Conservation (phyloP, 192 early-diverging fungal genomes). For the Entomortierella lignicola region DNA sequence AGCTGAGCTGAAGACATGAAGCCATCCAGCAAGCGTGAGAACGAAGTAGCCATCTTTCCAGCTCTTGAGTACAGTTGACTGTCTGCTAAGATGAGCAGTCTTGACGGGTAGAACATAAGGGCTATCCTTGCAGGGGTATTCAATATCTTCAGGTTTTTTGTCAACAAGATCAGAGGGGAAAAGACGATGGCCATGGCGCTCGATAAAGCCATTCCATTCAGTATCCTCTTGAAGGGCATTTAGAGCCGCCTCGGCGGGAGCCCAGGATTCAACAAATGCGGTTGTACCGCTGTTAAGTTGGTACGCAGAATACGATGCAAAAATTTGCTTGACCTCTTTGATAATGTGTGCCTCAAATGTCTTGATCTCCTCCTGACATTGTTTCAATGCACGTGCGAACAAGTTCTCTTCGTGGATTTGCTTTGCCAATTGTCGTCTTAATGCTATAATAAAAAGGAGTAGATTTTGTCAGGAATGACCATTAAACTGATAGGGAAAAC, state of each 20-base stretch:
- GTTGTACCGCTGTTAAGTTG: constrained; percentile 22
- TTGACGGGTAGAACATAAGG: constrained; percentile 55
- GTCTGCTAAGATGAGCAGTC: constrained; percentile 54
- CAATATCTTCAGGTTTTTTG: constrained; percentile 53
- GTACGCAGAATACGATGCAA: constrained; percentile 31
- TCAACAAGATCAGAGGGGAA: constrained; percentile 55
- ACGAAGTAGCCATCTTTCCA: constrained; percentile 58
- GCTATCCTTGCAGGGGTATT: constrained; percentile 58
- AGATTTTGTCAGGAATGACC: neutral
- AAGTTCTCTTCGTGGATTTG: constrained; percentile 44
- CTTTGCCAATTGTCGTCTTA: constrained; percentile 43
- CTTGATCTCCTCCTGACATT: constrained; percentile 41
- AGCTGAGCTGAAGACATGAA: constrained; percentile 54
- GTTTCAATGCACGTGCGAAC: constrained; percentile 47
- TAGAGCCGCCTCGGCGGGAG: constrained; percentile 37
- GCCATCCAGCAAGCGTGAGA: constrained; percentile 58
- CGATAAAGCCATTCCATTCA: constrained; percentile 57
- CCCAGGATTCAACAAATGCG: constrained; percentile 34
- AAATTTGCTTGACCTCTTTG: constrained; percentile 44
- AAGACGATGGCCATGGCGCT: constrained; percentile 44
- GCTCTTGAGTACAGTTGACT: constrained; percentile 56
- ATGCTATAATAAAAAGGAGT: neutral
- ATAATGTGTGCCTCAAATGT: constrained; percentile 44
- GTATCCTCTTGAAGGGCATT: constrained; percentile 49
- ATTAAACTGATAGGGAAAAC: no score